phyloP scores from a whole-genome alignment of 805 yeast species.

The Pichia cephalocereana region DNA sequence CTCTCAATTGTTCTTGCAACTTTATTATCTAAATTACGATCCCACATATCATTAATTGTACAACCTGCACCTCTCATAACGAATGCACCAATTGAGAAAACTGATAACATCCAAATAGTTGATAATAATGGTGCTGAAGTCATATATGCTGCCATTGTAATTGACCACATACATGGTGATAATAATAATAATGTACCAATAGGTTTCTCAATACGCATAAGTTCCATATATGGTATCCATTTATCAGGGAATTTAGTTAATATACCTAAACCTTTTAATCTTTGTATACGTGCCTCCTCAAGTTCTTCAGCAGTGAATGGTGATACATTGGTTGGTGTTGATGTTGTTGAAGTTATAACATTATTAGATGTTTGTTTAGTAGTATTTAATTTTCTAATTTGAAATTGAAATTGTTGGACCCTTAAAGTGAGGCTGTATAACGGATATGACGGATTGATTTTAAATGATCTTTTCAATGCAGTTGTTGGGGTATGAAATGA shows the following conservation, averaged over 20 bases:
- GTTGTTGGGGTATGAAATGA: neutral
- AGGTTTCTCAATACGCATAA: constrained; percentile 89
- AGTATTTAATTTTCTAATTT: neutral
- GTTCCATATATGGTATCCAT: constrained; percentile 83
- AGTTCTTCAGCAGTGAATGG: constrained; percentile 32
- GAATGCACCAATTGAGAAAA: constrained; percentile 78
- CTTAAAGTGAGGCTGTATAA: neutral
- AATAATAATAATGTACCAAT: constrained; percentile 85
- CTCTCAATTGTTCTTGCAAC: constrained; percentile 84
- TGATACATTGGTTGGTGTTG: neutral
- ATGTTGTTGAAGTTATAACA: neutral
- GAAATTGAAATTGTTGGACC: neutral
- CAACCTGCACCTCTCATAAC: constrained; percentile 98
- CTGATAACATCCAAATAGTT: constrained; percentile 50
- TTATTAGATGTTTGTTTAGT: neutral
- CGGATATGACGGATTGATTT: neutral
- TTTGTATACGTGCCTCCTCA: constrained; percentile 41
- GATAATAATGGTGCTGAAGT: constrained; percentile 59
- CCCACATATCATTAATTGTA: constrained; percentile 85
- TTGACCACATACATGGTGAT: constrained; percentile 88
- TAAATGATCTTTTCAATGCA: neutral
- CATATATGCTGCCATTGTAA: constrained; percentile 77
- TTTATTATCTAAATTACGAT: constrained; percentile 70
- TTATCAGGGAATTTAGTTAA: constrained; percentile 58
- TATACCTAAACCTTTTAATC: constrained; percentile 38